Conservation (phyloP, 805 yeast species). For the Kockiozyma suomiensis region DNA sequence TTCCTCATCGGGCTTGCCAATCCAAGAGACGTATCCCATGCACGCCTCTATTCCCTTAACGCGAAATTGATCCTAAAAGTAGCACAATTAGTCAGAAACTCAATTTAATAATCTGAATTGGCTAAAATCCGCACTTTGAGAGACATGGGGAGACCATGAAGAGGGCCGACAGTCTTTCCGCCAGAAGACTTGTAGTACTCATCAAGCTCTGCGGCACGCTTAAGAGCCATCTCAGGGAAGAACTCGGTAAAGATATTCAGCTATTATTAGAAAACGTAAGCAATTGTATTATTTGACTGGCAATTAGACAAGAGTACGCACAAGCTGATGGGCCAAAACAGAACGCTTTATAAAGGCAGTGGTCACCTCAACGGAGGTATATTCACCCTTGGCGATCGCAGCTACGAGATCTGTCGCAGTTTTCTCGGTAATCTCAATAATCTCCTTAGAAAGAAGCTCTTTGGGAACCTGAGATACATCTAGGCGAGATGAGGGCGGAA, state of each 20-base stretch:
- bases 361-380: slow-evolving; percentile 52
- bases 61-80: slow-evolving; percentile 47
- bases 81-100: background rate
- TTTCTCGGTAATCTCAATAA: slow-evolving; percentile 37
- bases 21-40: slow-evolving; percentile 53
- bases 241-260: slow-evolving; percentile 46
- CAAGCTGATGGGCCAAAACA: slow-evolving; percentile 59
- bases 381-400: slow-evolving; percentile 40
- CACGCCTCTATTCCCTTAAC: slow-evolving; percentile 54
- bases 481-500: slow-evolving; percentile 32
- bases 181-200: slow-evolving; percentile 48
- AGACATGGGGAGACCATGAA: slow-evolving; percentile 69
- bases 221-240: slow-evolving; percentile 58
- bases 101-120: background rate
- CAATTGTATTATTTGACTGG: background rate
- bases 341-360: slow-evolving; percentile 63
- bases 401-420: slow-evolving; percentile 35
- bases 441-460: slow-evolving; percentile 33
- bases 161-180: slow-evolving; percentile 59
- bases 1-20: slow-evolving; percentile 43
- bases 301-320: slow-evolving; percentile 38
- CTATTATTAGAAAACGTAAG: slow-evolving; percentile 5
- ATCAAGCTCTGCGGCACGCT: slow-evolving; percentile 59
- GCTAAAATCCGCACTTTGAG: slow-evolving; percentile 45
- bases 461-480: slow-evolving; percentile 35